Evolutionary conservation across 768 basidiomycete genomes (phyloP), one percentile per base, ranked within the genome.

Genomic region (Amanita muscaria): DNA sequence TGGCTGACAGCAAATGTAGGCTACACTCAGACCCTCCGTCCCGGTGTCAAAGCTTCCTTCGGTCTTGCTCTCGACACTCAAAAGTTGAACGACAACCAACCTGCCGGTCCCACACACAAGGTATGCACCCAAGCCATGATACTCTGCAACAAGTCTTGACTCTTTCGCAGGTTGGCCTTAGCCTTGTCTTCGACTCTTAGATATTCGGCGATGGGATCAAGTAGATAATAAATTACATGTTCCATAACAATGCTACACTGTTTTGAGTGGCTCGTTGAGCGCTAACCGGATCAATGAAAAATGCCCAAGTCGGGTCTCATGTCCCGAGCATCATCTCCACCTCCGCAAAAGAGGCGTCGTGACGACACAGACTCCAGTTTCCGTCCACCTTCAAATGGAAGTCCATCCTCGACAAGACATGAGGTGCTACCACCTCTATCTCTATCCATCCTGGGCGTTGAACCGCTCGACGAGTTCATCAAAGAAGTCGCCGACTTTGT

Each of bases 11-110:
- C 15, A 24, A 32, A 53, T 49, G 18, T 9, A 84, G 83, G 84
- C 53, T 92, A 91, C 72, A 94, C 91, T 41, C 94, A 99, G 70
- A 69, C 78, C 30, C 86, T 99, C 60, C 87, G 90, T 53, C 89
- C 89, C 41, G 92, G 92, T 57, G 88, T 97, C 57, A 89, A 86
- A 64, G 86, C 86, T 37, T 76, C 85, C 40, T 92, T 97, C 64
- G 93, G 94, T 69, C 79, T 97, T 58, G 90, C 91, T 53, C 72
- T 99, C 52, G 96, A 99, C 71, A 94, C 91, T 49, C 82, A 89
- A 69, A 80, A 86, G 53, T 70, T 97, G 55, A 91, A 88, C 69
- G 87, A 89, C 46, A 62, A 73, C 42, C 64, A 69, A 39, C 74
- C 75, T 41, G 47, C 62, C 42, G 85, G 81, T 38, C 76, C 83